Evolutionary conservation across 2,329 filamentous ascomycete species (phyloP).

Genomic region (Neofusicoccum kwambonambiense): DNA sequence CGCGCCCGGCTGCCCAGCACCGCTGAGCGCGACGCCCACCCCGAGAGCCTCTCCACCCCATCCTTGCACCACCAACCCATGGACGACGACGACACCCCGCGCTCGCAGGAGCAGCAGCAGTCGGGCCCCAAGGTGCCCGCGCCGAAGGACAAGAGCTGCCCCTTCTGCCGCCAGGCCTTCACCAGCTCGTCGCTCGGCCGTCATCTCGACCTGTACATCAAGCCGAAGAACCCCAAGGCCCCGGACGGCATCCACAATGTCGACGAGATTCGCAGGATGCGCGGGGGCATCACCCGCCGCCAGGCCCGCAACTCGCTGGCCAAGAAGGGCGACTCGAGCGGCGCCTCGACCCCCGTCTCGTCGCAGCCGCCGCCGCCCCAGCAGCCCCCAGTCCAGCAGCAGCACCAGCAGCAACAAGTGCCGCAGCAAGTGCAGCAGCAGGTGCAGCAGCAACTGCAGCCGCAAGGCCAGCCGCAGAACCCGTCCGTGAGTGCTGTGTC

Average conservation of each 20-base stretch:
- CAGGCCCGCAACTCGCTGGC: conserved; percentile 69
- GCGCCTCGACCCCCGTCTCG: conserved; percentile 47
- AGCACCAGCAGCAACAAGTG: conserved; percentile 23
- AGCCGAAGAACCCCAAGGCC: conserved; percentile 85
- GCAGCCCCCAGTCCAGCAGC: conserved; percentile 25
- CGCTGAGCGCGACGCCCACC: conserved; percentile 2
- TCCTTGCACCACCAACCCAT: conserved; percentile 20
- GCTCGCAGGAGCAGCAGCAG: conserved; percentile 39
- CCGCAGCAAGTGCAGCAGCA: conserved; percentile 26
- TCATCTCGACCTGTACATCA: conserved; percentile 92
- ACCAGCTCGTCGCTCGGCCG: conserved; percentile 91
- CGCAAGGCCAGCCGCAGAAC: conserved; percentile 23
- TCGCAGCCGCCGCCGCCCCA: conserved; percentile 19
- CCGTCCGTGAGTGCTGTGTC: conserved; percentile 24
- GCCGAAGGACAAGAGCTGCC: conserved; percentile 82
- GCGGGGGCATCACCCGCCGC: conserved; percentile 81
- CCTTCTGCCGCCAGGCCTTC: conserved; percentile 84
- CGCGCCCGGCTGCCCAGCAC: background rate
- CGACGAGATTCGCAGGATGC: conserved; percentile 79
- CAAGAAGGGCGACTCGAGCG: conserved; percentile 61
- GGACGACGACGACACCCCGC: conserved; percentile 38
- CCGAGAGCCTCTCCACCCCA: background rate
- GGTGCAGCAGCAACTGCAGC: conserved; percentile 20
- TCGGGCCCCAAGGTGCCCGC: conserved; percentile 46
- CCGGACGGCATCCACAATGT: conserved; percentile 87